Percentiles rank a stretch among this genome's conserved stretches.
These are phyloP conservation scores for Globisporangium cystogenes DNA, from an alignment of 352 stramenopile genomes.

Conservation along the genomic window DNA sequence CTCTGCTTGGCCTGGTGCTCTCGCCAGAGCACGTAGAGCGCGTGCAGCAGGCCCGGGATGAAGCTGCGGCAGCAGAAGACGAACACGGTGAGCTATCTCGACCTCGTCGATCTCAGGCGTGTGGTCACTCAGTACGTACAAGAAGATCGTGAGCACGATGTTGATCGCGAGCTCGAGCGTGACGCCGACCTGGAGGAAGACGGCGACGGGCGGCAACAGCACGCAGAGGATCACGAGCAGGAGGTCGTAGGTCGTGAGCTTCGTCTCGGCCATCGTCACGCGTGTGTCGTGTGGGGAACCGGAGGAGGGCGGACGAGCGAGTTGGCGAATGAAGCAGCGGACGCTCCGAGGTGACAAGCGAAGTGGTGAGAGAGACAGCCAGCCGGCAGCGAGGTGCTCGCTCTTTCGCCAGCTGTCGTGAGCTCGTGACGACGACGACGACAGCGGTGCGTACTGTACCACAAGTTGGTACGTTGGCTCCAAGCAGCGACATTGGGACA, in stretches of 20 bases:
- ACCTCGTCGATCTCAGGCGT: no score
- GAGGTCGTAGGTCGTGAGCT: slow-evolving; percentile 51
- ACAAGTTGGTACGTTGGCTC: no score
- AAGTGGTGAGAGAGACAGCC: background rate
- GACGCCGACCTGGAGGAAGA: slow-evolving; percentile 28
- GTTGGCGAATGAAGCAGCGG: background rate
- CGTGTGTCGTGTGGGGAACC: background rate
- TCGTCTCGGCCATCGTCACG: slow-evolving; percentile 22
- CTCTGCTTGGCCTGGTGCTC: background rate
- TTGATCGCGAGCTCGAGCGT: slow-evolving; percentile 40
- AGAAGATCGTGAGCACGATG: slow-evolving; percentile 36
- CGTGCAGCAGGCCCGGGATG: slow-evolving; percentile 47
- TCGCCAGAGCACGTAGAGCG: slow-evolving; percentile 32
- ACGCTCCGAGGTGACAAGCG: background rate
- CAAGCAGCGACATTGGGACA: background rate
- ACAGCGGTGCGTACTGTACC: background rate
- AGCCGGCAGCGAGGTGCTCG: background rate
- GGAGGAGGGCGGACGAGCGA: background rate
- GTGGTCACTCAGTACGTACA: no score
- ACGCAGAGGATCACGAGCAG: slow-evolving; percentile 52
- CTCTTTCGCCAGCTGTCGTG: background rate
- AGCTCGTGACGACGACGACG: background rate
- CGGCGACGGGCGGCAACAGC: slow-evolving; percentile 33
- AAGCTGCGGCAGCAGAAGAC: slow-evolving; percentile 24
- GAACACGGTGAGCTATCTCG: no score